Evolutionary conservation across 2,329 filamentous ascomycete genomes (phyloP).

Genomic region (Raffaelea arxii): DNA sequence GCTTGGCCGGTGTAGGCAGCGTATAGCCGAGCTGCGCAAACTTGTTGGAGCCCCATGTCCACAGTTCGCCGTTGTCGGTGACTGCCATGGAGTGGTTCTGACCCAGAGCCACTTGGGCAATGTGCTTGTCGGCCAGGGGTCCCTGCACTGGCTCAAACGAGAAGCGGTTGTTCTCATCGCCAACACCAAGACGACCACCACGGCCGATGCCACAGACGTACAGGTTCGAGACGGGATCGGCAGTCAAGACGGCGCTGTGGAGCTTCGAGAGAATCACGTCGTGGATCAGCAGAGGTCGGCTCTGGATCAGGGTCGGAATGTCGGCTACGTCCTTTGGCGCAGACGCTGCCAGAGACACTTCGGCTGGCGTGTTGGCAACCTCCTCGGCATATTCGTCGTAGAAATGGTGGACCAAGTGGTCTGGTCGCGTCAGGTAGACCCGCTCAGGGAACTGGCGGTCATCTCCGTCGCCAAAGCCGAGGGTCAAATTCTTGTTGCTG

Average conservation of each 20-base stretch:
- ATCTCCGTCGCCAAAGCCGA: constrained; percentile 92
- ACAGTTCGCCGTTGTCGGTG: constrained; percentile 78
- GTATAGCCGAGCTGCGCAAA: constrained; percentile 80
- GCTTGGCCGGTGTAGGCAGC: constrained; percentile 54
- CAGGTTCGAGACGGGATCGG: constrained; percentile 79
- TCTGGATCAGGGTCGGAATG: constrained; percentile 63
- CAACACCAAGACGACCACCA: constrained; percentile 79
- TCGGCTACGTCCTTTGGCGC: constrained; percentile 29
- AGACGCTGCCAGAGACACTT: too few relatives aligned
- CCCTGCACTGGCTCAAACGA: constrained; percentile 74
- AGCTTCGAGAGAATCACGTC: constrained; percentile 85
- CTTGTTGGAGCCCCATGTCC: constrained; percentile 87
- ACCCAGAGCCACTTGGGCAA: constrained; percentile 72
- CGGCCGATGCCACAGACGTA: constrained; percentile 89
- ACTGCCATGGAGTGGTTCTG: constrained; percentile 87
- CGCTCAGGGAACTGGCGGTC: constrained; percentile 90
- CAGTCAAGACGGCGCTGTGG: constrained; percentile 80
- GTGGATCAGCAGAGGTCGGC: constrained; percentile 63
- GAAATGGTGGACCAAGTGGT: constrained; percentile 65
- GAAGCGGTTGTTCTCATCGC: constrained; percentile 83
- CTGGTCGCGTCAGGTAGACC: constrained; percentile 64
- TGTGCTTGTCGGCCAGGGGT: constrained; percentile 63
- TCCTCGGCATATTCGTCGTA: constrained; percentile 56
- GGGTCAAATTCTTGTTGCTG: constrained; percentile 88
- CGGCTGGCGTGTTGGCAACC: background rate